Percentiles rank a stretch among this genome's conserved stretches.
Conservation (phyloP, 2,329 filamentous ascomycete species). For the Neopestalotiopsis sp. region DNA sequence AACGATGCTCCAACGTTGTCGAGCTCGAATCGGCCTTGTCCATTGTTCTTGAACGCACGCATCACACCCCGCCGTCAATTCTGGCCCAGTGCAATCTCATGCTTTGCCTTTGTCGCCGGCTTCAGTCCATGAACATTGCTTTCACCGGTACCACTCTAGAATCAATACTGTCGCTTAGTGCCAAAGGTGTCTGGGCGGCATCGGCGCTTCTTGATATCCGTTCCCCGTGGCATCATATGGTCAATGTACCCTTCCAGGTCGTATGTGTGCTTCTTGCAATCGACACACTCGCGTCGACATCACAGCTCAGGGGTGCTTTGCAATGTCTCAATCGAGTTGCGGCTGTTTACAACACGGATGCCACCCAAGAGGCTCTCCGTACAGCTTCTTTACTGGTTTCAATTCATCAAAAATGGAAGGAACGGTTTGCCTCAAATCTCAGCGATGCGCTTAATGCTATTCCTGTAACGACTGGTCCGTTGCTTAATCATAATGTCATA, state of each 20-base stretch:
- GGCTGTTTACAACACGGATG: conserved; percentile 49
- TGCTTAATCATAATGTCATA: not conserved
- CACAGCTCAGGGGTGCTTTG: conserved; percentile 57
- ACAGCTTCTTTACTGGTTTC: conserved; percentile 60
- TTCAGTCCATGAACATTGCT: conserved; percentile 55
- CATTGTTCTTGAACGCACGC: conserved; percentile 44
- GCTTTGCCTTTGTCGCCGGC: conserved; percentile 59
- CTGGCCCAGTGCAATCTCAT: conserved; percentile 60
- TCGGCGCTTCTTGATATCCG: conserved; percentile 48
- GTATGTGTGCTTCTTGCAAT: conserved; percentile 62
- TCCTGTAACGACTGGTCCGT: not conserved
- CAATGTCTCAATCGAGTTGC: conserved; percentile 48
- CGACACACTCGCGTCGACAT: conserved; percentile 54
- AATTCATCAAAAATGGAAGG: conserved; percentile 42
- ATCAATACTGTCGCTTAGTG: conserved; percentile 51
- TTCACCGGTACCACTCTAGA: conserved; percentile 47
- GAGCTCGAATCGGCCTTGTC: conserved; percentile 50
- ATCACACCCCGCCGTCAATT: conserved; percentile 48
- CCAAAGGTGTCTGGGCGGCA: conserved; percentile 52
- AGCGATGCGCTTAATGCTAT: not conserved
- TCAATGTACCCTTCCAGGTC: conserved; percentile 65
- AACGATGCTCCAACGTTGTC: conserved; percentile 44
- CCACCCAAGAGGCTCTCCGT: conserved; percentile 58
- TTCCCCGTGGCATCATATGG: conserved; percentile 64
- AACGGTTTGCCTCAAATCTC: conserved; percentile 8